phyloP scores from a whole-genome alignment of 2,329 filamentous ascomycete species.

The Penicillium oxalicum region DNA sequence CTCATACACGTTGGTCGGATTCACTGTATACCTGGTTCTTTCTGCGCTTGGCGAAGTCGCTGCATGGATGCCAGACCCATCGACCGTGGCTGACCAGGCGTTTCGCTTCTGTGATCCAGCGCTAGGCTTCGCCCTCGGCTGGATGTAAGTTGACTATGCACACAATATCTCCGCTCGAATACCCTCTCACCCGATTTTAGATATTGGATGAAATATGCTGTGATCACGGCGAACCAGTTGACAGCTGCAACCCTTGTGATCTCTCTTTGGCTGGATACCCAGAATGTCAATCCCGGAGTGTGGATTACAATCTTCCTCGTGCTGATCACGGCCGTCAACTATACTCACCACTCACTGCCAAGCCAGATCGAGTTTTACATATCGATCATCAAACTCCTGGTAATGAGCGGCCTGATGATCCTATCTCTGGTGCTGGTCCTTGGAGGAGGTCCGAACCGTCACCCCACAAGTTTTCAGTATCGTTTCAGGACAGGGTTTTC shows the following conservation, averaged over 20 bases:
- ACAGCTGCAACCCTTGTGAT: conserved; percentile 72
- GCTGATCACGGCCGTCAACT: conserved; percentile 58
- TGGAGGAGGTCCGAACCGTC: conserved; percentile 57
- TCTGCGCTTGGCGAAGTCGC: conserved; percentile 74
- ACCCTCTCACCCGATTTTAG: conserved; percentile 12
- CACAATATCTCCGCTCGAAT: neutral
- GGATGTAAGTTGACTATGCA: conserved; percentile 44
- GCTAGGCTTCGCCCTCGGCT: conserved; percentile 71
- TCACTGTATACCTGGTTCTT: conserved; percentile 69
- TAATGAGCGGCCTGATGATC: conserved; percentile 60
- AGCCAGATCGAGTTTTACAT: conserved; percentile 57
- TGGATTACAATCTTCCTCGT: conserved; percentile 67
- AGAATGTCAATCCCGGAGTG: conserved; percentile 65
- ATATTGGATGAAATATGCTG: conserved; percentile 69
- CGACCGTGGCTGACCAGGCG: conserved; percentile 74
- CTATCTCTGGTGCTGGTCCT: conserved; percentile 58
- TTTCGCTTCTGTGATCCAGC: conserved; percentile 72
- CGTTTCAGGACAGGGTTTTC: conserved; percentile 58
- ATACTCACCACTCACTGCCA: conserved; percentile 60
- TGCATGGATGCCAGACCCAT: conserved; percentile 67
- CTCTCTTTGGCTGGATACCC: conserved; percentile 63
- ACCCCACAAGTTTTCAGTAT: conserved; percentile 58
- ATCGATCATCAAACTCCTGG: conserved; percentile 59
- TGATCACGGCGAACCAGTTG: conserved; percentile 76
- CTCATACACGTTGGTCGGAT: conserved; percentile 33